Evolutionary conservation across 352 stramenopile species (phyloP), one percentile per base, ranked within the genome.

Genomic region (Pythium folliculosum): DNA sequence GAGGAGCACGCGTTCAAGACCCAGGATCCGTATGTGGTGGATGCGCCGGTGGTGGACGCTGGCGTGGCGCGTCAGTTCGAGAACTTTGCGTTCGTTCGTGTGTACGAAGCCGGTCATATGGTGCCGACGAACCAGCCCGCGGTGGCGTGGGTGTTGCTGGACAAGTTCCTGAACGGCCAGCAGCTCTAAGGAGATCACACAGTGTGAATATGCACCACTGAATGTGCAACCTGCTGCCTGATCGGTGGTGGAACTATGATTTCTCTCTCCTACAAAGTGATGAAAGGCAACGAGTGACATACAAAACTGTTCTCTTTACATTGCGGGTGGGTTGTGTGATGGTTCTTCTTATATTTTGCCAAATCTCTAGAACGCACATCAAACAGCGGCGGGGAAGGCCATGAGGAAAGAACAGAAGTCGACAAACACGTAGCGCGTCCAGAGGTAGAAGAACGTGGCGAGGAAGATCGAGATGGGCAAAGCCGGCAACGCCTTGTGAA

Each of bases 401-500:
- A 91, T 91, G 72, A 94, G 73, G 67, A 94, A 94, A 59, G 80
- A 84, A 65, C 81, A 91, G 63, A 91, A 94, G 68, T 92, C 86
- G 43, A 91, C 84, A 69, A 92, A 92, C 49, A 91, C 75, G 76
- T 90, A 92, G 57, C 84, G 75, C 55, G 86, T 91, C 72, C 88
- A 82, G 63, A 95, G 88, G 74, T 93, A 95, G 63, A 95, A 90
- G 61, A 84, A 80, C 51, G 80, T 89, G 53, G 84, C 82, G 45
- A 95, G 70, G 64, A 95, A 95, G 65, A 95, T 95, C 58, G 86
- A 95, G 68, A 99, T 99, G 6, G 97, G 97, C 52, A 99, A 71
- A 19, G 97, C 97, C 0, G 96, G 96, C 14, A 99, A 77, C 19
- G 96, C 96, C 69, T 94, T 93, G 63, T 98, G 84, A 40, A 97